Evolutionary conservation across 1,284 basidiomycete genomes (phyloP), one percentile per base, ranked within the genome.

Genomic region (Melampsora americana): DNA sequence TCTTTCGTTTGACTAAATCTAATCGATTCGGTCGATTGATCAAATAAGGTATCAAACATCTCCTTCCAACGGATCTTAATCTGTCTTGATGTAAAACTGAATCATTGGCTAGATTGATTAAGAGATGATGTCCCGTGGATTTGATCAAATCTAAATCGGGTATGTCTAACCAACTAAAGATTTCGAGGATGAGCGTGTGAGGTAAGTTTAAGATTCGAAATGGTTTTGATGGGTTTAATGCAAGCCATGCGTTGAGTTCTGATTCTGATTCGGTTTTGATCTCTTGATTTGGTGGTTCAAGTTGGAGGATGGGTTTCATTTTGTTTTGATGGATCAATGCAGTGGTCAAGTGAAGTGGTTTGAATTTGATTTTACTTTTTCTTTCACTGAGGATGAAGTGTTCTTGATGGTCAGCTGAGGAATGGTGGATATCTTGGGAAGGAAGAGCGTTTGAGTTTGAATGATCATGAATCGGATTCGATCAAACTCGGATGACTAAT

Each of bases 241-340:
- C 66, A 9, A 68, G 66, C 66, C 66, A 68, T n/a, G 66, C 66
- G 12, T 68, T 68, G 11, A 68, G 48, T 32, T 68, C 66, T 16
- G 5, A 53, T 32, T 68, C 66, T 53, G 35, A 35, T 35, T 35
- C 35, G 3, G 35, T 35, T 35, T 35, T 35, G 9, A 4, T 35
- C 5, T 35, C 5, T 35, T 35, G 35, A 35, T 35, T 35, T 35
- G 35, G 35, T 35, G 3, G 35, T 35, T 35, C 9, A 35, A 35
- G 35, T n/a, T n/a, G n/a, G n/a, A n/a, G n/a, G n/a, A n/a, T 35
- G 35, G 9, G 35, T 3, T 35, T 35, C 35, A 9, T 35, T 35
- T 3, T 9, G 9, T 35, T 35, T 35, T 35, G 35, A 3, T 3
- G 9, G 35, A 35, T n/a, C n/a, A n/a, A n/a, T n/a, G n/a, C n/a